A percentile compares a stretch with the other conserved stretches of the same genome.
Conservation (phyloP, 148 eudicot species). For the Rhododendron mucronatum region DNA sequence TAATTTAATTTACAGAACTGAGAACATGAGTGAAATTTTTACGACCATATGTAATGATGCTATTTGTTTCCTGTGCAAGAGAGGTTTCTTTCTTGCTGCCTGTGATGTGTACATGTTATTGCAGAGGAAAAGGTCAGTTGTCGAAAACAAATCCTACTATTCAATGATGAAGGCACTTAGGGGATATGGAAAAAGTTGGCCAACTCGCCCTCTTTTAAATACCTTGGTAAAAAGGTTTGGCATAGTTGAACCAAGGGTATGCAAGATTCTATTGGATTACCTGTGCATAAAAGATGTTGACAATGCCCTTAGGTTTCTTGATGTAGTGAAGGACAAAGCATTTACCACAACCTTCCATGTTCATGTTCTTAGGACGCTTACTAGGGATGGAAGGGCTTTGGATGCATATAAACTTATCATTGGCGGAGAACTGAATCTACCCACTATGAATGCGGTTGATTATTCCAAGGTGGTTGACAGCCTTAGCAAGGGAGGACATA, state of each 20-base stretch:
- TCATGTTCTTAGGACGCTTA: slow-evolving; percentile 39
- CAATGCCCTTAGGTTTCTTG: slow-evolving; percentile 50
- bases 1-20: slow-evolving; percentile 19
- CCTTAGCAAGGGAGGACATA: slow-evolving; percentile 68
- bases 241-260: slow-evolving; percentile 32
- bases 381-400: slow-evolving; percentile 43
- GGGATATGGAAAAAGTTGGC: slow-evolving; percentile 31
- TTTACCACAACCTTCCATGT: slow-evolving; percentile 34
- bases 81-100: slow-evolving; percentile 26
- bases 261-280: slow-evolving; percentile 44
- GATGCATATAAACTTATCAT: slow-evolving; percentile 70
- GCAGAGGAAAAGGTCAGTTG: slow-evolving; percentile 30
- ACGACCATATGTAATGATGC: slow-evolving; percentile 27
- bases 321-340: slow-evolving; percentile 32
- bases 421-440: slow-evolving; percentile 41
- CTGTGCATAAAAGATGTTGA: slow-evolving; percentile 51
- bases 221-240: slow-evolving; percentile 57
- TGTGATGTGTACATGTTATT: slow-evolving; percentile 18
- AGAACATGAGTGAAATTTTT: slow-evolving; percentile 22
- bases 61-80: slow-evolving; percentile 33
- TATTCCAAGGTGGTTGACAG: slow-evolving; percentile 66
- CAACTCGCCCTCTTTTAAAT: slow-evolving; percentile 38
- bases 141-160: slow-evolving; percentile 27
- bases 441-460: slow-evolving; percentile 53
- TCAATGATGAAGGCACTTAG: slow-evolving; percentile 41